Evolutionary conservation across 2,329 filamentous ascomycete genomes (phyloP), one percentile per base, ranked within the genome.

Genomic region (Apiospora koreana): DNA sequence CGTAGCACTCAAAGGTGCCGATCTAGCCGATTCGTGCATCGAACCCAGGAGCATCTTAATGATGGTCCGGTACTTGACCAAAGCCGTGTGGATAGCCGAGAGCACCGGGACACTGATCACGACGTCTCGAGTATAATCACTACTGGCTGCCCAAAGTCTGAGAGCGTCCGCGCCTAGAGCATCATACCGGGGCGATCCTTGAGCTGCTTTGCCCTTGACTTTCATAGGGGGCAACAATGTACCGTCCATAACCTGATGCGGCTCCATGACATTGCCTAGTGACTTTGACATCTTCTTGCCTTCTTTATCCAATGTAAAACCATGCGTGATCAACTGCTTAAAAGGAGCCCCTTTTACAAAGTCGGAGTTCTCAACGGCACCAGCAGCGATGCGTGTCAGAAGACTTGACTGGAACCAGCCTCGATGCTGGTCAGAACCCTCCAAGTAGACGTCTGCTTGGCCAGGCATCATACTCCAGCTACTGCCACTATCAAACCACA

Each of bases 201-300:
- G 77, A 42, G 81, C 81, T n/a, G 77, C 73, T 74, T 91, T 91
- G 64, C 83, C 83, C 76, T 89, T 91, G 58, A 82, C 81, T 78
- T 92, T 93, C 46, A 91, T 78, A 0, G 91, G 90, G 7, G 93
- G 92, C 18, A 97, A 82, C 14, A 97, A 84, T 3, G 91, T 90
- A 8, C 95, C 95, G 68, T 94, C 89, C 85, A 98, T 96, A 74
- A 99, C 94, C 72, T 97, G 86, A 8, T 88, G 85, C 0, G 95
- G 95, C 0, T 89, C 87, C 69, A 98, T 90, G 38, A 93, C 91
- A 77, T 99, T 99, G 21, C 96, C 96, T 1, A 98, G 83, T 0
- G 94, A 98, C 81, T 99, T 99, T 79, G 95, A 98, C 96, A 99
- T 99, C 81, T 99, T 99, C 79, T 93, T 94, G n/a, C 95, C 95